These are phyloP conservation scores for Panellus pusillus DNA, from an alignment of 768 basidiomycete genomes.

Conservation along the genomic window DNA sequence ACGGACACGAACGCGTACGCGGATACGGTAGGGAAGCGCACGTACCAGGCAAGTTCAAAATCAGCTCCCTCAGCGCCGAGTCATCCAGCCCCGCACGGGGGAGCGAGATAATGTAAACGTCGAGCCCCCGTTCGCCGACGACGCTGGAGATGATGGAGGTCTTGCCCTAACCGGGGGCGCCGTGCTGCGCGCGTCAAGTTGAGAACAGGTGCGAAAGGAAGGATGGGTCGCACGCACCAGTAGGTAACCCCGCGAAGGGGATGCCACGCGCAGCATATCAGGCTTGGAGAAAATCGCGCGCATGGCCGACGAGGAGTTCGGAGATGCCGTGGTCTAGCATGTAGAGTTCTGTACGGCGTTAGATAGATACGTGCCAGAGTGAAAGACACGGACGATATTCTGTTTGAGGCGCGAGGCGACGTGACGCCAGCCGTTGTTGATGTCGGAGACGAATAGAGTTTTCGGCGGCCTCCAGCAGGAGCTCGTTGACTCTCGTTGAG, in stretches of 20 bases:
- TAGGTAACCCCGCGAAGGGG: constrained; percentile 66
- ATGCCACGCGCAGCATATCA: constrained; percentile 71
- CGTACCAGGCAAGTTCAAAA: too few relatives aligned
- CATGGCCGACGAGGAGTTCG: constrained; percentile 58
- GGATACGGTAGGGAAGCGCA: too few relatives aligned
- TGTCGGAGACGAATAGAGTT: constrained; percentile 41
- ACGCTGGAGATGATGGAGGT: constrained; percentile 67
- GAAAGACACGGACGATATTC: constrained; percentile 32
- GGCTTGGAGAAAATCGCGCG: constrained; percentile 57
- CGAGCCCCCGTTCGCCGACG: constrained; percentile 68
- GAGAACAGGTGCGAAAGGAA: background rate
- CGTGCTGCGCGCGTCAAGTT: constrained; percentile 44
- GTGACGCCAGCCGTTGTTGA: constrained; percentile 51
- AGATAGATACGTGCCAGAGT: too few relatives aligned
- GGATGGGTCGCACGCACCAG: constrained; percentile 37
- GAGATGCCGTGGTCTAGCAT: constrained; percentile 59
- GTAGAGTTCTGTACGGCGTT: constrained; percentile 38
- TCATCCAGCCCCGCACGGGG: constrained; percentile 60
- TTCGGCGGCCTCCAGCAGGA: constrained; percentile 44
- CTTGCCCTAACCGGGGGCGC: constrained; percentile 72
- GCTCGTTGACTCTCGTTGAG: constrained; percentile 36
- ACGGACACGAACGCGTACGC: too few relatives aligned
- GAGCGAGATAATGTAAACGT: constrained; percentile 65
- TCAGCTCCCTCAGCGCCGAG: constrained; percentile 47
- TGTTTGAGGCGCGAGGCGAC: too few relatives aligned